Percentiles rank a stretch among this genome's conserved stretches.
phyloP scores from a whole-genome alignment of 192 early-diverging fungal species.

The Backusella australiensis region DNA sequence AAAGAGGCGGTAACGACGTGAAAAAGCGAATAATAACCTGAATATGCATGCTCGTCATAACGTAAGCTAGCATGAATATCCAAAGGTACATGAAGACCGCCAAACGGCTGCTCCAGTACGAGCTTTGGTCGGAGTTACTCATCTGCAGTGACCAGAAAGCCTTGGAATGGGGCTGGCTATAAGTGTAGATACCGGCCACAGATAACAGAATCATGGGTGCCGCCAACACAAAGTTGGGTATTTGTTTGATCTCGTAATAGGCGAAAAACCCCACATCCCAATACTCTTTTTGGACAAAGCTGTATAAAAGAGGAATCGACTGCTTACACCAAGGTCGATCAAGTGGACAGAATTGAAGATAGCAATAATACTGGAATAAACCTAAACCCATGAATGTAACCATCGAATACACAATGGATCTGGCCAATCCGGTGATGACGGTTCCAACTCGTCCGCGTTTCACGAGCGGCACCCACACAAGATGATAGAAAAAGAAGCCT shows the following conservation, averaged over 20 bases:
- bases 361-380: slow-evolving; percentile 62
- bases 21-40: slow-evolving; percentile 89
- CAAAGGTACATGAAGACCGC: slow-evolving; percentile 62
- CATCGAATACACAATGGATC: slow-evolving; percentile 19
- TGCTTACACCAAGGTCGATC: slow-evolving; percentile 68
- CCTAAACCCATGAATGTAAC: slow-evolving; percentile 54
- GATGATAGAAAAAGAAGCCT: slow-evolving; percentile 83
- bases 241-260: slow-evolving; percentile 79
- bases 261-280: slow-evolving; percentile 86
- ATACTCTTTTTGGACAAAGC: slow-evolving; percentile 83
- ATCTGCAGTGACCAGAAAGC: slow-evolving; percentile 14
- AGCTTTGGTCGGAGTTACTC: background rate
- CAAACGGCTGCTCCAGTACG: background rate
- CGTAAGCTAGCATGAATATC: slow-evolving; percentile 56
- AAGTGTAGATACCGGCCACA: slow-evolving; percentile 56
- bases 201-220: slow-evolving; percentile 73
- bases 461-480: slow-evolving; percentile 33
- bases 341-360: slow-evolving; percentile 57
- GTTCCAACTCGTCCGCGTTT: background rate
- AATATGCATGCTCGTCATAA: slow-evolving; percentile 80
- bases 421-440: background rate
- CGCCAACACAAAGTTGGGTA: slow-evolving; percentile 91
- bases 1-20: slow-evolving; percentile 73
- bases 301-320: slow-evolving; percentile 65
- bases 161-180: slow-evolving; percentile 52